Conservation (phyloP, 371 early-diverging fungal species). For the Actinomortierella ambigua region DNA sequence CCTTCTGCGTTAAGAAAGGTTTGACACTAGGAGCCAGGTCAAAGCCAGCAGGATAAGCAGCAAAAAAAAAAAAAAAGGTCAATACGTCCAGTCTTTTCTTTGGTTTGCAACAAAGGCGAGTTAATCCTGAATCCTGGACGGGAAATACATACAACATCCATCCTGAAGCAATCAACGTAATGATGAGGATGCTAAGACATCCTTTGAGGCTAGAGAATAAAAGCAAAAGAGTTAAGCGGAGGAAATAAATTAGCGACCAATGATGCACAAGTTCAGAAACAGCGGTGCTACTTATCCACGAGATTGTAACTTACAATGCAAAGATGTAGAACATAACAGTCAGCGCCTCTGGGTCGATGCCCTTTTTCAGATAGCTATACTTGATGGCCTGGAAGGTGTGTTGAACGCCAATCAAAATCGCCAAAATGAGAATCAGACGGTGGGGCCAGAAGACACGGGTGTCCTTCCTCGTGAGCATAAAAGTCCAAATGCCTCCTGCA, state of each 20-base stretch:
- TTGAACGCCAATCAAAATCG: constrained; percentile 53
- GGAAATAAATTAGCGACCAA: too few relatives aligned
- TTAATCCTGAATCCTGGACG: background rate
- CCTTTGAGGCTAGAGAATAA: constrained; percentile 52
- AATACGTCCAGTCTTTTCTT: background rate
- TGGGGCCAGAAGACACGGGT: constrained; percentile 59
- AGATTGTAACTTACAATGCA: constrained; percentile 55
- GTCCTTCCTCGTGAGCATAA: constrained; percentile 46
- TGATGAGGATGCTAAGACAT: constrained; percentile 59
- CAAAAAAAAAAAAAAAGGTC: background rate
- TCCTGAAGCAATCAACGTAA: constrained; percentile 61
- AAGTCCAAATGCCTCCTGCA: constrained; percentile 47
- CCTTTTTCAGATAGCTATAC: constrained; percentile 54
- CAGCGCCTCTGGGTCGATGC: constrained; percentile 57
- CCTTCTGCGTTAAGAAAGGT: constrained; percentile 58
- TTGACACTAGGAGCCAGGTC: constrained; percentile 45
- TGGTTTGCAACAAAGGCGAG: background rate
- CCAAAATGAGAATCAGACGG: constrained; percentile 55
- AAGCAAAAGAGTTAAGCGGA: too few relatives aligned
- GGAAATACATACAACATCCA: constrained; percentile 55
- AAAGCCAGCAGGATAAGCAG: background rate
- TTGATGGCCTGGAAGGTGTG: constrained; percentile 61
- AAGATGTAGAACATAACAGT: constrained; percentile 62
- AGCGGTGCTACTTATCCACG: too few relatives aligned
- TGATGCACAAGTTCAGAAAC: background rate